phyloP scores from a whole-genome alignment of 768 basidiomycete genomes.

The Xerocomus spinulosus region DNA sequence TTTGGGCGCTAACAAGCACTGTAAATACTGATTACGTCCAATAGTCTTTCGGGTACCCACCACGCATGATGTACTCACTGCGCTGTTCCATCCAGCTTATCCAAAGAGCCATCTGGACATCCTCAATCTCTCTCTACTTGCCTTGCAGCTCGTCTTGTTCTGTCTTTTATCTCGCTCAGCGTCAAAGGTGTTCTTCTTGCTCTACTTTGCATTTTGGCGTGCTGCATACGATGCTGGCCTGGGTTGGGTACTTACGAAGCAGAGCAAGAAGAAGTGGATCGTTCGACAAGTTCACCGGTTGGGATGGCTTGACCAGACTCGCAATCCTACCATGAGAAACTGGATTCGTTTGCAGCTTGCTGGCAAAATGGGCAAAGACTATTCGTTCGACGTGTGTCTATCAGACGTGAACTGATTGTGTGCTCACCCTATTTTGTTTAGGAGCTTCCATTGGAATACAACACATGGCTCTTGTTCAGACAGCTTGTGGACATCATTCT shows the following conservation, averaged over 20 bases:
- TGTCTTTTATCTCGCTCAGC: constrained; percentile 52
- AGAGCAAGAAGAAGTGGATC: constrained; percentile 95
- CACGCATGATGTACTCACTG: constrained; percentile 85
- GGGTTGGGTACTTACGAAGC: constrained; percentile 90
- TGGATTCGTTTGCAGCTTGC: constrained; percentile 88
- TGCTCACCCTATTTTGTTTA: constrained; percentile 26
- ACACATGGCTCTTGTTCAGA: constrained; percentile 93
- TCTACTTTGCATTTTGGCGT: constrained; percentile 94
- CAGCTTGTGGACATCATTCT: constrained; percentile 95
- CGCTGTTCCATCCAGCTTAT: constrained; percentile 75
- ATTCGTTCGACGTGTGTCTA: constrained; percentile 78
- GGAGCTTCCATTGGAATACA: constrained; percentile 91
- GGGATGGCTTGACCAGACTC: constrained; percentile 84
- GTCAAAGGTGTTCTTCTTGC: constrained; percentile 67
- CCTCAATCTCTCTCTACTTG: constrained; percentile 76
- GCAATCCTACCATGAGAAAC: constrained; percentile 55
- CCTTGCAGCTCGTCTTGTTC: constrained; percentile 73
- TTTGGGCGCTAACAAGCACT: neutral
- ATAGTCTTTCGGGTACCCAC: constrained; percentile 91
- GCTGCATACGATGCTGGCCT: constrained; percentile 88
- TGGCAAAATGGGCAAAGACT: constrained; percentile 93
- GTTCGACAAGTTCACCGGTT: constrained; percentile 70
- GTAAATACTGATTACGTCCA: constrained; percentile 1
- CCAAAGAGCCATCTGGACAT: constrained; percentile 89
- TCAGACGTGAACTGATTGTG: constrained; percentile 1